Evolutionary conservation across 2,329 filamentous ascomycete genomes (phyloP).

Genomic region (Scorias spongiosa): DNA sequence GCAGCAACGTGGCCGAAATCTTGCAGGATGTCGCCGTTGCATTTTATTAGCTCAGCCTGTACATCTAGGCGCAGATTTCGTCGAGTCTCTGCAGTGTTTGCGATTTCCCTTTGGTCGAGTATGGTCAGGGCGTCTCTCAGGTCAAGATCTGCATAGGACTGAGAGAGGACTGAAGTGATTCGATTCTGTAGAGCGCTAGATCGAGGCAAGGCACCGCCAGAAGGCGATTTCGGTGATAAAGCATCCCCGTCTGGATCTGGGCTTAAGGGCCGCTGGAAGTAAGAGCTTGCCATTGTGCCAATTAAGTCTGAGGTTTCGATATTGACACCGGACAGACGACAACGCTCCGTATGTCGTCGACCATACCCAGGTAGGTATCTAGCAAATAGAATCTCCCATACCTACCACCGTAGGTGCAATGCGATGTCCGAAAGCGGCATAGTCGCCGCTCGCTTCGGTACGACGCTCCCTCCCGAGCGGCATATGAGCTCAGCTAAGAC

Average conservation of each 20-base stretch:
- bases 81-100: constrained; percentile 64
- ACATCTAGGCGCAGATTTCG: constrained; percentile 67
- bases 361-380: too few relatives aligned
- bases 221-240: neutral
- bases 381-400: too few relatives aligned
- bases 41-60: constrained; percentile 83
- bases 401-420: too few relatives aligned
- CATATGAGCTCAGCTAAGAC: too few relatives aligned
- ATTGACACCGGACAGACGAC: too few relatives aligned
- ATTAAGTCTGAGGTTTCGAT: neutral
- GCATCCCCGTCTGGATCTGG: neutral
- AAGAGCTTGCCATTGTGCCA: neutral
- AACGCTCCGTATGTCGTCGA: too few relatives aligned
- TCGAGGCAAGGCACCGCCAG: constrained; percentile 17
- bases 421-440: too few relatives aligned
- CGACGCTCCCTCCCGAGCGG: too few relatives aligned
- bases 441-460: too few relatives aligned
- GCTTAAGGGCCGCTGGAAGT: neutral
- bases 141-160: constrained; percentile 83
- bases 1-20: constrained; percentile 85
- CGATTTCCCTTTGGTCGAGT: constrained; percentile 54
- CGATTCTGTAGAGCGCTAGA: constrained; percentile 62
- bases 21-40: constrained; percentile 74
- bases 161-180: constrained; percentile 71
- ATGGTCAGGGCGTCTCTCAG: constrained; percentile 73